Conservation (phyloP, 257 asterid genomes). For the Phtheirospermum japonicum region DNA sequence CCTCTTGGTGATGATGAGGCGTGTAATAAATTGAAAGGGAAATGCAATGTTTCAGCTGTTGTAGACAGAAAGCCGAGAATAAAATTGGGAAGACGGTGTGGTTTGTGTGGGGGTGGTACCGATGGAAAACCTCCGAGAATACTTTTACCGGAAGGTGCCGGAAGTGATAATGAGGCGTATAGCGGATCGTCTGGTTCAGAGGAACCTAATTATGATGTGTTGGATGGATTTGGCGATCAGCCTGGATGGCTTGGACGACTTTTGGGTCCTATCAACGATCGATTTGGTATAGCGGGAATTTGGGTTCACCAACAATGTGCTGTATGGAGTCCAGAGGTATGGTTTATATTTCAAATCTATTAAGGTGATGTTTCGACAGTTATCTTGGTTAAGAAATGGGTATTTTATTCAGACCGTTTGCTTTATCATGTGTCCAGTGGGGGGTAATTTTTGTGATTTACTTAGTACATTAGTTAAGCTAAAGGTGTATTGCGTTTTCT, state of each 20-base stretch:
- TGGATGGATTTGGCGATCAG: slow-evolving; percentile 98
- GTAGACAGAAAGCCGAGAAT: slow-evolving; percentile 47
- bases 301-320: slow-evolving; percentile 99
- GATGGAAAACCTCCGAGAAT: slow-evolving; percentile 93
- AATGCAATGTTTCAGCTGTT: slow-evolving; percentile 31
- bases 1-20: slow-evolving; percentile 39
- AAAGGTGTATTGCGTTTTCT: background rate
- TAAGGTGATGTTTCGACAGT: background rate
- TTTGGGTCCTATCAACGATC: slow-evolving; percentile 92
- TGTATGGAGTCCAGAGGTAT: slow-evolving; percentile 99
- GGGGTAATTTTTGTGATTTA: background rate
- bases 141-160: slow-evolving; percentile 56
- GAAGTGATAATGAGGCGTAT: slow-evolving; percentile 76
- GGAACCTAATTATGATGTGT: slow-evolving; percentile 81
- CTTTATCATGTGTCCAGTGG: slow-evolving; percentile 18
- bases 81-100: slow-evolving; percentile 85
- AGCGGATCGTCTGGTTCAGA: slow-evolving; percentile 90
- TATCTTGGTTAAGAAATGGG: slow-evolving; percentile 20
- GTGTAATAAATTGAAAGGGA: slow-evolving; percentile 30
- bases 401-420: slow-evolving; percentile 5
- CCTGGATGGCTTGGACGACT: slow-evolving; percentile 97
- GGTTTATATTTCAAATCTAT: slow-evolving; percentile 19
- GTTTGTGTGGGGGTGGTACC: slow-evolving; percentile 91
- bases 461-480: slow-evolving; percentile 14
- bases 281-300: slow-evolving; percentile 93